Percentiles rank a stretch among this genome's conserved stretches.
Conservation (phyloP, 768 basidiomycete species). For the Pseudohyphozyma bogoriensis region DNA sequence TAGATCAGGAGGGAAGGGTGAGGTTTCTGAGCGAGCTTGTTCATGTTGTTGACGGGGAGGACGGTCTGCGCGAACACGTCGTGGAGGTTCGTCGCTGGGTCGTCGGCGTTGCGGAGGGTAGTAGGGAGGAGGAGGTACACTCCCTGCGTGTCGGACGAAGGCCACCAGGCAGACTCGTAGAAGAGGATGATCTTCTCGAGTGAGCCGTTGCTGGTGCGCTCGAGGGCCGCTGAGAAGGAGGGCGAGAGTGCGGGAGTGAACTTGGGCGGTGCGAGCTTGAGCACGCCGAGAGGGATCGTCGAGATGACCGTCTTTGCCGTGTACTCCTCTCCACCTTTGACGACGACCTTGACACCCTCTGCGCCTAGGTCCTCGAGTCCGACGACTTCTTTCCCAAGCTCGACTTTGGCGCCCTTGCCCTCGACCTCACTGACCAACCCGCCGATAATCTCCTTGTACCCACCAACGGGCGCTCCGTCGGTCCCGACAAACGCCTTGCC, state of each 20-base stretch:
- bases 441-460: constrained; percentile 13
- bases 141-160: constrained; percentile 5
- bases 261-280: constrained; percentile 18
- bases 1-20: constrained; percentile 32
- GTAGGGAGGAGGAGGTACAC: constrained; percentile 29
- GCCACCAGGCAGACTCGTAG: constrained; percentile 35
- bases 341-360: constrained; percentile 5
- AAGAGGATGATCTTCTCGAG: constrained; percentile 35
- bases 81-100: not conserved
- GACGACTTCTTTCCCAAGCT: constrained; percentile 5
- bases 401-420: constrained; percentile 7
- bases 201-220: constrained; percentile 28
- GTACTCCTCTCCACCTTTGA: not conserved
- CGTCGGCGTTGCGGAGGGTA: constrained; percentile 1
- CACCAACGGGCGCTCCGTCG: constrained; percentile 20
- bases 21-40: constrained; percentile 1
- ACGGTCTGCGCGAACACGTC: constrained; percentile 16
- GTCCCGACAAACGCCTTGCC: constrained; percentile 11
- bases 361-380: constrained; percentile 5
- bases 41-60: constrained; percentile 22
- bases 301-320: constrained; percentile 11
- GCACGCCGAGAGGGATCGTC: constrained; percentile 33
- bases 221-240: constrained; percentile 9
- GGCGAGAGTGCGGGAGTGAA: constrained; percentile 31
- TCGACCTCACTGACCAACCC: constrained; percentile 9